These are phyloP conservation scores for Fraxinus greggii DNA, from an alignment of 305 asterid genomes.

Conservation along the genomic window DNA sequence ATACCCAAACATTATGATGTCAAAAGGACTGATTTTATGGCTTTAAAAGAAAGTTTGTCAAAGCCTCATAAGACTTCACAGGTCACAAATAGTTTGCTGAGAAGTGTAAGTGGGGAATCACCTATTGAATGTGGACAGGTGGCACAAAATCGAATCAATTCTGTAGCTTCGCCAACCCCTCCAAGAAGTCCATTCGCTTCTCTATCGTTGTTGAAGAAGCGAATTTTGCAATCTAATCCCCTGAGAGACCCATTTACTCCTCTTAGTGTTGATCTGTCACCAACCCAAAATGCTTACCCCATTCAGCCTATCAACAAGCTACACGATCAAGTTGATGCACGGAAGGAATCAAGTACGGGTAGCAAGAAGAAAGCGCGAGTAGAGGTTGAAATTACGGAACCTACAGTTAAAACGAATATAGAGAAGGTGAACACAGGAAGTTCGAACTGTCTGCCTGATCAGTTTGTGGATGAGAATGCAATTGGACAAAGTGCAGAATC, in stretches of 20 bases:
- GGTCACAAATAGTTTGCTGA: constrained; percentile 40
- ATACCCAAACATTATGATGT: constrained; percentile 38
- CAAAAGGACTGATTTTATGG: constrained; percentile 43
- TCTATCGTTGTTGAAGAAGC: constrained; percentile 50
- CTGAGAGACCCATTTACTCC: constrained; percentile 66
- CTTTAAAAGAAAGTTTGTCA: constrained; percentile 40
- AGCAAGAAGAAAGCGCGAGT: constrained; percentile 35
- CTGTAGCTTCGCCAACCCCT: constrained; percentile 62
- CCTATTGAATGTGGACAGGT: constrained; percentile 27
- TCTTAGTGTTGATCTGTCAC: constrained; percentile 40
- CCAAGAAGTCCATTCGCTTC: constrained; percentile 69
- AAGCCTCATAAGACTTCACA: constrained; percentile 43
- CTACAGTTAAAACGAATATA: background rate
- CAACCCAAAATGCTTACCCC: constrained; percentile 27
- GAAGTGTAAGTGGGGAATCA: constrained; percentile 35
- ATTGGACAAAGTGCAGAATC: constrained; percentile 21
- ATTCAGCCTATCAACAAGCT: constrained; percentile 29
- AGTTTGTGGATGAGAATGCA: constrained; percentile 37
- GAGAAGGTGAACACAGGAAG: background rate
- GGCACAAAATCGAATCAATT: constrained; percentile 29
- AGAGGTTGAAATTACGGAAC: constrained; percentile 35
- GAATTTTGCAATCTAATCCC: constrained; percentile 43
- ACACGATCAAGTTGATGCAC: constrained; percentile 33
- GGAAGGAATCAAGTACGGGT: constrained; percentile 31
- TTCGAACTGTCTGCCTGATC: constrained; percentile 27